Percentiles rank a stretch among this genome's conserved stretches.
Conservation (phyloP, 2,329 filamentous ascomycete genomes). For the Alternaria alternata region DNA sequence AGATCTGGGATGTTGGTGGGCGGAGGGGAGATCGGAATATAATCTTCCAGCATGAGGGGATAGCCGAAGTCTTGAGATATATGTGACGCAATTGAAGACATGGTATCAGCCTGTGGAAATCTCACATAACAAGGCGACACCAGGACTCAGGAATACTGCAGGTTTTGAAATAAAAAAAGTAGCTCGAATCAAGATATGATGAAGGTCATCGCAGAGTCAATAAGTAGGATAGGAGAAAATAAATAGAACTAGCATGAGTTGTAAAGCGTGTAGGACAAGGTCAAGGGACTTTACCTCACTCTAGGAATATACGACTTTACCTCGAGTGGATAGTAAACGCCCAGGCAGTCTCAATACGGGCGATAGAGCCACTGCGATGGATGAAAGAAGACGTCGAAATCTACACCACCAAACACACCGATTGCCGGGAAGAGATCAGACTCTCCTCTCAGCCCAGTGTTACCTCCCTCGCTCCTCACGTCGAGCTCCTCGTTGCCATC, state of each 20-base stretch:
- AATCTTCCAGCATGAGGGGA: slow-evolving; percentile 19
- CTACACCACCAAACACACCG: slow-evolving; percentile 73
- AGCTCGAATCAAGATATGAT: background rate
- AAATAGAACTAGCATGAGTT: background rate
- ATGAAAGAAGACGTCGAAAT: slow-evolving; percentile 72
- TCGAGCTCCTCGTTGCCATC: slow-evolving; percentile 79
- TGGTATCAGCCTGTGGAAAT: background rate
- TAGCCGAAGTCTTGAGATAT: slow-evolving; percentile 17
- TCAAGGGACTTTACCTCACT: background rate
- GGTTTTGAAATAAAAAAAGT: background rate
- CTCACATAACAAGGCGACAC: background rate
- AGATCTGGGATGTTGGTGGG: slow-evolving; percentile 1
- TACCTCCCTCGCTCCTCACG: slow-evolving; percentile 65
- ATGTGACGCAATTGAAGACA: background rate
- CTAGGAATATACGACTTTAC: background rate
- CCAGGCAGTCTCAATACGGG: slow-evolving; percentile 24
- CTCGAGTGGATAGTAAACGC: background rate
- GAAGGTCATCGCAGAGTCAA: background rate
- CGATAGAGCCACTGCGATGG: slow-evolving; percentile 65
- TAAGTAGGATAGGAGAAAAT: background rate
- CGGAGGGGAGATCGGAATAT: background rate
- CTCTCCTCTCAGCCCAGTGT: slow-evolving; percentile 73
- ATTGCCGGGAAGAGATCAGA: slow-evolving; percentile 76
- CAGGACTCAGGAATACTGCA: background rate
- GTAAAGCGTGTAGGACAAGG: background rate